A percentile compares a stretch with the other conserved stretches of the same genome.
These are phyloP conservation scores for Chimonanthus salicifolius DNA, from an alignment of 164 flowering plant genomes.

Conservation along the genomic window DNA sequence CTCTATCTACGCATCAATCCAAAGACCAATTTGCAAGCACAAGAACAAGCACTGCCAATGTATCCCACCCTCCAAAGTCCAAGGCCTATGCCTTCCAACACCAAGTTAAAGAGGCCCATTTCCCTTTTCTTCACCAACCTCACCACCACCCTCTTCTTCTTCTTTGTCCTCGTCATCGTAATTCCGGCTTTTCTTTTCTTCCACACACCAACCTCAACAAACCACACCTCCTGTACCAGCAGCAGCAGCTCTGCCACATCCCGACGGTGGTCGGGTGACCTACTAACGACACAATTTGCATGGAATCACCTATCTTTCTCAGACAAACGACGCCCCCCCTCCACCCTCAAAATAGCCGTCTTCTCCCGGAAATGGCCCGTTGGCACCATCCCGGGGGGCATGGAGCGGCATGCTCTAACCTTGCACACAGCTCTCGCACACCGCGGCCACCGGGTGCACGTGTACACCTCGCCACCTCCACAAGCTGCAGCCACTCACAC, in stretches of 20 bases:
- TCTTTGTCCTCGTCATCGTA: slow-evolving; percentile 46
- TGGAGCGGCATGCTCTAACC: slow-evolving; percentile 91
- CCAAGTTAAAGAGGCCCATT: slow-evolving; percentile 31
- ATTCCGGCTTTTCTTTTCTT: slow-evolving; percentile 60
- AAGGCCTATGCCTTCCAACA: slow-evolving; percentile 31
- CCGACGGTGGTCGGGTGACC: slow-evolving; percentile 61
- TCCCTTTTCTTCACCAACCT: slow-evolving; percentile 30
- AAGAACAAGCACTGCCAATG: neutral
- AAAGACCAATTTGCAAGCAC: neutral
- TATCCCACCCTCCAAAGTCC: neutral
- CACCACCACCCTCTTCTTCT: slow-evolving; percentile 56
- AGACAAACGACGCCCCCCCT: slow-evolving; percentile 20
- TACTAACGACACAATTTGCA: slow-evolving; percentile 56
- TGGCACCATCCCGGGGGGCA: slow-evolving; percentile 67
- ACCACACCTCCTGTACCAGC: slow-evolving; percentile 17
- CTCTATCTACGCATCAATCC: neutral
- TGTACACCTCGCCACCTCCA: slow-evolving; percentile 54
- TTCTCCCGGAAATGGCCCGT: slow-evolving; percentile 89
- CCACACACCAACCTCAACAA: slow-evolving; percentile 24
- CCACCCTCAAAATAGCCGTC: slow-evolving; percentile 61
- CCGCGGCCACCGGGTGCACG: slow-evolving; percentile 64
- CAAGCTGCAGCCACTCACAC: neutral
- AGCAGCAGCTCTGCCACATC: slow-evolving; percentile 16
- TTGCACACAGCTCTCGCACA: slow-evolving; percentile 54
- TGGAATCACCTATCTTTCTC: slow-evolving; percentile 64